Conservation (phyloP, 306 rosid species). For the Begonia fuchsioides region DNA sequence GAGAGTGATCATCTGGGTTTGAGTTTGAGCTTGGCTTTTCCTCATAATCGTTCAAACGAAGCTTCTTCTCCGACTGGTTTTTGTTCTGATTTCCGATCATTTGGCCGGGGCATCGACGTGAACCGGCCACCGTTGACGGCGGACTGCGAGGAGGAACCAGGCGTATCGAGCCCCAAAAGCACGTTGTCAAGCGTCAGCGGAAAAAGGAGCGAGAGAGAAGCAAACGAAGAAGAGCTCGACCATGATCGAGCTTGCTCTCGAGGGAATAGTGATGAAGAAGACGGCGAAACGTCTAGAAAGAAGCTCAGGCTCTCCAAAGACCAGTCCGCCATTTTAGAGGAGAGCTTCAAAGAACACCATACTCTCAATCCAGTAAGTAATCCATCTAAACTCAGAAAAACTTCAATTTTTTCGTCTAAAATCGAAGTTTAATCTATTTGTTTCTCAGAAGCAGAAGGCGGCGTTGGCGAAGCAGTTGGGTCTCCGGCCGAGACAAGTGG, state of each 20-base stretch:
- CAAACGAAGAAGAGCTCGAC: constrained; percentile 41
- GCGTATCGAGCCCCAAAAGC: constrained; percentile 82
- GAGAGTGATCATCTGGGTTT: constrained; percentile 50
- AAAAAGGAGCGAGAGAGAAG: constrained; percentile 73
- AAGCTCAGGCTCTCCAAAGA: constrained; percentile 89
- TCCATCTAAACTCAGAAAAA: neutral
- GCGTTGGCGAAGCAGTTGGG: constrained; percentile 84
- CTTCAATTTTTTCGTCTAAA: too few relatives aligned
- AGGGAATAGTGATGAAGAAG: constrained; percentile 87
- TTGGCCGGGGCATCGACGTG: constrained; percentile 81
- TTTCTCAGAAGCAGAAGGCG: constrained; percentile 69
- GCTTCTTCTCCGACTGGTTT: constrained; percentile 8
- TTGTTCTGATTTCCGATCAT: constrained; percentile 18
- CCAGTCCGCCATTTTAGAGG: constrained; percentile 80
- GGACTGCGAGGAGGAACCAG: constrained; percentile 74
- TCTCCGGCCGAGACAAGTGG: constrained; percentile 82
- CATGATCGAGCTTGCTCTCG: constrained; percentile 50
- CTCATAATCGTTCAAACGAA: constrained; percentile 12
- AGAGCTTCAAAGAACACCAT: constrained; percentile 91
- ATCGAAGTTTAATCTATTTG: too few relatives aligned
- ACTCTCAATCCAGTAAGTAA: constrained; percentile 87
- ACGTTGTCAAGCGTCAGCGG: constrained; percentile 87
- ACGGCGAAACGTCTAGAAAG: constrained; percentile 66
- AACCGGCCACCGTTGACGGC: constrained; percentile 52
- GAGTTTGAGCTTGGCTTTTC: constrained; percentile 55